Percentiles rank a stretch among this genome's conserved stretches.
These are phyloP conservation scores for Ramaria rubella DNA, from an alignment of 768 basidiomycete genomes.

Conservation along the genomic window DNA sequence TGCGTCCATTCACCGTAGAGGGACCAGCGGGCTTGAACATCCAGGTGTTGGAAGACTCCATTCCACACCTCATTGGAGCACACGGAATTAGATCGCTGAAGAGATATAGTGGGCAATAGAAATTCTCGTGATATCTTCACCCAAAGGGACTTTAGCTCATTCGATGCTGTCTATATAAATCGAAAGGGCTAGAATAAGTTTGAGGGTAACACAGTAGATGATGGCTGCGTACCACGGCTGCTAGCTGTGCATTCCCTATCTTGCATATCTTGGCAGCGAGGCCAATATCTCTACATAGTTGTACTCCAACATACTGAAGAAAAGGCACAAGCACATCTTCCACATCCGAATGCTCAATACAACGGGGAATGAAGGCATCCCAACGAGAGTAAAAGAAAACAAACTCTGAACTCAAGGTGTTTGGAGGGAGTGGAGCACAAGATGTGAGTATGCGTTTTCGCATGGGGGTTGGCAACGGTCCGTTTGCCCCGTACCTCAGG, in stretches of 20 bases:
- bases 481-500: constrained; percentile 54
- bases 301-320: constrained; percentile 71
- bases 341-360: constrained; percentile 60
- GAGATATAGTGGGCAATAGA: constrained; percentile 80
- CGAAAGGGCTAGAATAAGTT: background rate
- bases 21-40: constrained; percentile 75
- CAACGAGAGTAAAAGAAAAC: constrained; percentile 90
- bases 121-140: constrained; percentile 70
- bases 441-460: constrained; percentile 67
- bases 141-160: constrained; percentile 51
- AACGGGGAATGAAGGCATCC: constrained; percentile 62
- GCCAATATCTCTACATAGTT: constrained; percentile 70
- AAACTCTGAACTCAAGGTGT: constrained; percentile 67
- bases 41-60: constrained; percentile 71
- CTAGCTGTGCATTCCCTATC: constrained; percentile 62
- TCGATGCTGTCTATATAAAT: background rate
- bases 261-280: constrained; percentile 77
- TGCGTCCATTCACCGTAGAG: constrained; percentile 96
- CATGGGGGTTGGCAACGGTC: constrained; percentile 43
- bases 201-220: background rate
- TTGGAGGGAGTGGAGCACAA: constrained; percentile 74
- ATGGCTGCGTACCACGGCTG: constrained; percentile 39
- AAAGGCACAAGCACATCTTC: constrained; percentile 71
- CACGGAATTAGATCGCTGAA: constrained; percentile 80
- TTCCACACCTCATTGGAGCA: constrained; percentile 88